phyloP scores from a whole-genome alignment of 805 yeast genomes.

The Saccharomycopsis lassenensis region DNA sequence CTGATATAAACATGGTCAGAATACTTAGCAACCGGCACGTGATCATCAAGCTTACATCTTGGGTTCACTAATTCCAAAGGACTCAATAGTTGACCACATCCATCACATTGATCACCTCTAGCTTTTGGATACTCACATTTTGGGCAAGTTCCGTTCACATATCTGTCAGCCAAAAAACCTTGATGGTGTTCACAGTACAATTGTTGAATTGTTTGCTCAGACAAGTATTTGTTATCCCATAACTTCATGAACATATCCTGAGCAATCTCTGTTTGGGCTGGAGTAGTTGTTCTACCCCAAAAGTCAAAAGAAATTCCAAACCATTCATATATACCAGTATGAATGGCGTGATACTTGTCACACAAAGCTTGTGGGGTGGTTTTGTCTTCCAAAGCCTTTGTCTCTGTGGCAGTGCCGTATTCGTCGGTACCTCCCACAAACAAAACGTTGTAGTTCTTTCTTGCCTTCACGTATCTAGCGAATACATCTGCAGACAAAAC shows the following conservation, averaged over 20 bases:
- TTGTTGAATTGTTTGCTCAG: constrained; percentile 82
- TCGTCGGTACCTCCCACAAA: constrained; percentile 97
- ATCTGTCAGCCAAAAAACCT: constrained; percentile 90
- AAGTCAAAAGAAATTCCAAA: constrained; percentile 89
- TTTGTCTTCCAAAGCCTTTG: constrained; percentile 91
- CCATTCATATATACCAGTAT: constrained; percentile 90
- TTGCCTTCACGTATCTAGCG: constrained; percentile 71
- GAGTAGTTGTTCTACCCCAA: constrained; percentile 95
- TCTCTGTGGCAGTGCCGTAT: constrained; percentile 98
- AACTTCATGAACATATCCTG: constrained; percentile 82
- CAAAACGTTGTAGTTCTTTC: constrained; percentile 77
- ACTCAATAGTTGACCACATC: constrained; percentile 81
- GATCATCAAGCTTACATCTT: constrained; percentile 84
- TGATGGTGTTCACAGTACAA: constrained; percentile 84
- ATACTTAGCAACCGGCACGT: constrained; percentile 67
- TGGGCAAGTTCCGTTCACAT: constrained; percentile 96
- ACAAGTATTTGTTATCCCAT: constrained; percentile 66
- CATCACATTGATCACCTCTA: constrained; percentile 98
- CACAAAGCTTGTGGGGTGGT: constrained; percentile 83
- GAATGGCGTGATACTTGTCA: constrained; percentile 80
- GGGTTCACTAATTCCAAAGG: constrained; percentile 93
- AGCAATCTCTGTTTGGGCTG: constrained; percentile 84
- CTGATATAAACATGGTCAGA: constrained; percentile 81
- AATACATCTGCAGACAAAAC: constrained; percentile 91
- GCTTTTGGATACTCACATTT: constrained; percentile 93